These are phyloP conservation scores for Fusarium dlaminii DNA, from an alignment of 2,329 filamentous ascomycete genomes.

Conservation along the genomic window DNA sequence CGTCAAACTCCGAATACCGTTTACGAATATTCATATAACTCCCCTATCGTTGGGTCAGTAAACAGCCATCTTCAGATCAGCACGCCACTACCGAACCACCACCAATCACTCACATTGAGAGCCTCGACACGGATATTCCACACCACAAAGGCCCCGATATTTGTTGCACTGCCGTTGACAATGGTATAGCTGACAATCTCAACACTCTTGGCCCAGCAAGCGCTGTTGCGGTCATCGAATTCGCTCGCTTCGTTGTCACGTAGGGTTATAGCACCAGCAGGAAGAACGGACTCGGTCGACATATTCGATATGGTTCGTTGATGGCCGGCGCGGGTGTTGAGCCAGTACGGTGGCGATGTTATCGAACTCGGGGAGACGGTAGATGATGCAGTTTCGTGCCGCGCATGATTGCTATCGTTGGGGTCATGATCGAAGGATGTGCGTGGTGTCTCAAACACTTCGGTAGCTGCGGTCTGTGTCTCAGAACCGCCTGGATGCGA, in stretches of 20 bases:
- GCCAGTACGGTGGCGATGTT: constrained; percentile 58
- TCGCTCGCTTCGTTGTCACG: constrained; percentile 69
- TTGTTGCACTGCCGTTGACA: constrained; percentile 65
- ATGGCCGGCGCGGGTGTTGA: constrained; percentile 46
- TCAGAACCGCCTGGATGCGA: constrained; percentile 28
- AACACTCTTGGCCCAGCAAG: constrained; percentile 73
- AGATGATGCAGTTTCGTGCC: constrained; percentile 36
- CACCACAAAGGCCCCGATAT: constrained; percentile 89
- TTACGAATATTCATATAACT: constrained; percentile 71
- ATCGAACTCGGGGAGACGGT: constrained; percentile 44
- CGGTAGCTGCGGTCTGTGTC: constrained; percentile 28
- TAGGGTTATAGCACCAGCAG: constrained; percentile 65
- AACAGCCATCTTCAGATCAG: not conserved
- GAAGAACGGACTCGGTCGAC: constrained; percentile 61
- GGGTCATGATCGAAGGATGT: constrained; percentile 38
- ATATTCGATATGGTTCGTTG: constrained; percentile 53
- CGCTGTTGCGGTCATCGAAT: constrained; percentile 61
- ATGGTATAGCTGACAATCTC: constrained; percentile 66
- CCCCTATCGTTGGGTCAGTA: constrained; percentile 55
- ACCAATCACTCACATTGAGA: constrained; percentile 67
- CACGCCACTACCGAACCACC: constrained; percentile 2
- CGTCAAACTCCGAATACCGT: constrained; percentile 94
- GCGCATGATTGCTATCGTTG: constrained; percentile 16
- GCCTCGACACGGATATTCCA: constrained; percentile 93
- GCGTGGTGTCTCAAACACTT: constrained; percentile 42